Conservation (phyloP, 345 rosid species). For the Citrus sinensis region DNA sequence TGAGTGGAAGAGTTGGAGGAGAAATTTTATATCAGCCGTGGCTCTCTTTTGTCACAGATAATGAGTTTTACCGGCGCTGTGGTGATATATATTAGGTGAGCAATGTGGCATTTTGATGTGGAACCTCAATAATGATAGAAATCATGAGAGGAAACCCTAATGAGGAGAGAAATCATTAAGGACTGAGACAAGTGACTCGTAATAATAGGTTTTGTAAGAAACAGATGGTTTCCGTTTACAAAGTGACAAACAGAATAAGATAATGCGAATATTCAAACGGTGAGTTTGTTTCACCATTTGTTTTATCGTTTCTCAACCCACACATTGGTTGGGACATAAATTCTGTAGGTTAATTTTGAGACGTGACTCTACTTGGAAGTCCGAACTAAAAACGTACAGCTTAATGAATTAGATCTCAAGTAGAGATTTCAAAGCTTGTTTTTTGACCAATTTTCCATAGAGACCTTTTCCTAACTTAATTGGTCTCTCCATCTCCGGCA, state of each 20-base stretch:
- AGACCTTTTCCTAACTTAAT: slow-evolving; percentile 58
- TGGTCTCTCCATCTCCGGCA: slow-evolving; percentile 48
- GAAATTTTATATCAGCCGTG: no score
- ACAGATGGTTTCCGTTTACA: not conserved
- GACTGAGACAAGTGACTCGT: no score
- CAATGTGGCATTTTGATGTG: not conserved
- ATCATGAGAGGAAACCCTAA: no score
- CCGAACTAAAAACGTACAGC: no score
- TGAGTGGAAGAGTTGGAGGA: no score
- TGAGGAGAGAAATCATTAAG: no score
- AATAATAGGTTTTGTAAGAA: not conserved
- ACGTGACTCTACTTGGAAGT: no score
- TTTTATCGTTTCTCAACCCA: no score
- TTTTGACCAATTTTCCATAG: slow-evolving; percentile 71
- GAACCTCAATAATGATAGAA: not conserved
- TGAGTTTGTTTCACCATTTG: no score
- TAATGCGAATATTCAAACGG: not conserved
- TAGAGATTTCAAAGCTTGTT: slow-evolving; percentile 61
- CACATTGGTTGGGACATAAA: no score
- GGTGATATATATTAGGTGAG: not conserved
- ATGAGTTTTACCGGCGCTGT: not conserved
- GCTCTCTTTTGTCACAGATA: not conserved
- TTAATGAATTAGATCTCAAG: slow-evolving; percentile 30
- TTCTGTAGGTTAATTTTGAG: no score
- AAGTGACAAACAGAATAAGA: not conserved